Conservation (phyloP, 2,329 filamentous ascomycete species). For the Penicillium sp. region DNA sequence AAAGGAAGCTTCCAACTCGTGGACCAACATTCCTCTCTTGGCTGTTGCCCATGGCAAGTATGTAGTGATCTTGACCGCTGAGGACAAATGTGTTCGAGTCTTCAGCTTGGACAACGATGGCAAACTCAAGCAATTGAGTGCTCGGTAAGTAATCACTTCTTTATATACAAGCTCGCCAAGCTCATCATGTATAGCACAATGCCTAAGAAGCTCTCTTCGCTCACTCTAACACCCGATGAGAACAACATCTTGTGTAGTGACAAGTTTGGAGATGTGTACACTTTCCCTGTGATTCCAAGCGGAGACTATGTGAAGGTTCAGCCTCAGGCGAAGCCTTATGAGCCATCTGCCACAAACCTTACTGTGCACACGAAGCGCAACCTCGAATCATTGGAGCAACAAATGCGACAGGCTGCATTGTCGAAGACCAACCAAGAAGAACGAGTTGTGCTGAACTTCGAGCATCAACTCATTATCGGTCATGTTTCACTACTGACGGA, state of each 20-base stretch:
- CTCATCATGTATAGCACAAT: conserved; percentile 59
- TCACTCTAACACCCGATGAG: conserved; percentile 68
- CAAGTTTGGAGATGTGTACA: conserved; percentile 97
- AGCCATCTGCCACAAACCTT: conserved; percentile 55
- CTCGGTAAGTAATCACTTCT: conserved; percentile 56
- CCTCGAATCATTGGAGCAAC: conserved; percentile 56
- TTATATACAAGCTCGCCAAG: conserved; percentile 8
- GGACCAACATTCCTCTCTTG: conserved; percentile 68
- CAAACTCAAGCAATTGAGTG: conserved; percentile 64
- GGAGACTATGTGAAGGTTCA: conserved; percentile 35
- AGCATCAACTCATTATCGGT: conserved; percentile 76
- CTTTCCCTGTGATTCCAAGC: conserved; percentile 66
- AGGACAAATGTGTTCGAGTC: conserved; percentile 88
- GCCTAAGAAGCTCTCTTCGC: conserved; percentile 82
- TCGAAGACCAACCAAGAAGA: conserved; percentile 43
- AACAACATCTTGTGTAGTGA: conserved; percentile 78
- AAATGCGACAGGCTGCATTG: conserved; percentile 50
- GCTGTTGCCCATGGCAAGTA: conserved; percentile 60
- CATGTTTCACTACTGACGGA: conserved; percentile 95
- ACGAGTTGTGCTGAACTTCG: conserved; percentile 59
- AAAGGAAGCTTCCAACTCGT: conserved; percentile 25
- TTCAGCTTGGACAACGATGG: conserved; percentile 67
- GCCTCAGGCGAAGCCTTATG: conserved; percentile 38
- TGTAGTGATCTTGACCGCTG: conserved; percentile 76
- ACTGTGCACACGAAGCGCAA: conserved; percentile 65